Percentiles rank a stretch among this genome's conserved stretches.
These are phyloP conservation scores for Pseudozyma sp. DNA, from an alignment of 1,284 basidiomycete genomes.

Conservation along the genomic window DNA sequence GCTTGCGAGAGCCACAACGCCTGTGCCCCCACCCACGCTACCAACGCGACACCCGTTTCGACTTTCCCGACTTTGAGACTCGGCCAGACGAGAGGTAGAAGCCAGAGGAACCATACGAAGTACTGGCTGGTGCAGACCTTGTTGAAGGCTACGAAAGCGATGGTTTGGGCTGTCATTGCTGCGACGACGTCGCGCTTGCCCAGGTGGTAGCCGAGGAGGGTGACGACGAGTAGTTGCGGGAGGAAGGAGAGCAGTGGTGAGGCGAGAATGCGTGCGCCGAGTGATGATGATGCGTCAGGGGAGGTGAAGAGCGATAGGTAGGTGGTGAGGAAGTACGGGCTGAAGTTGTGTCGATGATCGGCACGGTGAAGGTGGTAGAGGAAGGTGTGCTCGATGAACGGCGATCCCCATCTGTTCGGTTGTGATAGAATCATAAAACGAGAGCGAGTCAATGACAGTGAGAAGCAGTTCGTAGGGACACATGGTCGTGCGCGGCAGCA, in stretches of 20 bases:
- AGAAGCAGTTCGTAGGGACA: too few relatives aligned
- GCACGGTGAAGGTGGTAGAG: constrained; percentile 89
- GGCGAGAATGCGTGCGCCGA: constrained; percentile 16
- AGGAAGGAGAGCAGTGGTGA: constrained; percentile 68
- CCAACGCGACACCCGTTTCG: constrained; percentile 60
- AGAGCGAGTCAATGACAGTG: constrained; percentile 2
- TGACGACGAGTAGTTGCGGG: constrained; percentile 78
- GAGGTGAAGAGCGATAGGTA: constrained; percentile 74
- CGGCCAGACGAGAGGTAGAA: constrained; percentile 85
- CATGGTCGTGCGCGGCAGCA: too few relatives aligned
- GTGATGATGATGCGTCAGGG: not conserved
- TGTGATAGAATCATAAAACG: constrained; percentile 70
- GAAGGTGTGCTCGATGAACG: constrained; percentile 91
- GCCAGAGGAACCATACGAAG: constrained; percentile 95
- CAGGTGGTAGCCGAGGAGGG: constrained; percentile 78
- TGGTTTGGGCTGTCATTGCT: constrained; percentile 91
- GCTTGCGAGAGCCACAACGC: constrained; percentile 64
- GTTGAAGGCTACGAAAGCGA: constrained; percentile 91
- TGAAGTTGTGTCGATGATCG: constrained; percentile 98
- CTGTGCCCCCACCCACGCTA: constrained; percentile 78
- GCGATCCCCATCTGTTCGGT: constrained; percentile 78
- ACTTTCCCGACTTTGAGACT: constrained; percentile 69
- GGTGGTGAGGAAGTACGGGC: constrained; percentile 93
- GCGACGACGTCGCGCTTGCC: constrained; percentile 77
- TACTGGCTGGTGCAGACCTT: constrained; percentile 99